Conservation (phyloP, 2,329 filamentous ascomycete genomes). For the Colletotrichum musicola region DNA sequence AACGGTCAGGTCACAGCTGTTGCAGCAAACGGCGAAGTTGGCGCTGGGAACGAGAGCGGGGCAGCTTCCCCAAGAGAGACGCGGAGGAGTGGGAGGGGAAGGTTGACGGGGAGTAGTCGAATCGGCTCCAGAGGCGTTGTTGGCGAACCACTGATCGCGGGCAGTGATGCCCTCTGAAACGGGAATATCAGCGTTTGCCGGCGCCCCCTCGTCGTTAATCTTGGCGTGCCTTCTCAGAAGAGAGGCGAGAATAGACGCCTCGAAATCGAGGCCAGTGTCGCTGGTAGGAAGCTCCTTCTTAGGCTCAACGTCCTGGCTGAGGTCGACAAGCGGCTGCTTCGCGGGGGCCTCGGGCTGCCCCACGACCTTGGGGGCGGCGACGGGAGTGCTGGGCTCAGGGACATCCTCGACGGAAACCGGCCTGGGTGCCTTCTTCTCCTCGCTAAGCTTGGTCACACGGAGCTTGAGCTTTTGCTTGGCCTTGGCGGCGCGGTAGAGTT, state of each 20-base stretch:
- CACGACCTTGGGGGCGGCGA: slow-evolving; percentile 41
- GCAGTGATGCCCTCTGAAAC: slow-evolving; percentile 44
- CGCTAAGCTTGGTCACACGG: slow-evolving; percentile 66
- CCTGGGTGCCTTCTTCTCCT: slow-evolving; percentile 52
- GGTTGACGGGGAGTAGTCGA: not conserved
- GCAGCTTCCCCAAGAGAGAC: slow-evolving; percentile 25
- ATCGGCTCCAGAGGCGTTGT: slow-evolving; percentile 27
- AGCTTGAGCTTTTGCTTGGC: slow-evolving; percentile 98
- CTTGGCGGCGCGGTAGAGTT: slow-evolving; percentile 95
- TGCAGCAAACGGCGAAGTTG: slow-evolving; percentile 91
- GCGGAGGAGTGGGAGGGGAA: not conserved
- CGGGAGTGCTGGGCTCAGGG: slow-evolving; percentile 48
- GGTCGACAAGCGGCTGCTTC: slow-evolving; percentile 40
- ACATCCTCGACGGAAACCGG: slow-evolving; percentile 66
- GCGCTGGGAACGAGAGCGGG: slow-evolving; percentile 42
- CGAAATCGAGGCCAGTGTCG: slow-evolving; percentile 39
- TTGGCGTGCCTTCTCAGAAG: slow-evolving; percentile 38
- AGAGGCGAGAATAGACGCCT: slow-evolving; percentile 39
- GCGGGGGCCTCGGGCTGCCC: slow-evolving; percentile 26
- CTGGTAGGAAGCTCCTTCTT: slow-evolving; percentile 37
- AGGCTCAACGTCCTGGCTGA: slow-evolving; percentile 42
- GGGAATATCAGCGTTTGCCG: slow-evolving; percentile 40
- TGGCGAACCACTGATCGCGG: slow-evolving; percentile 50
- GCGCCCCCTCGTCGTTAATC: slow-evolving; percentile 28
- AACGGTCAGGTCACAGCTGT: slow-evolving; percentile 85